A percentile compares a stretch with the other conserved stretches of the same genome.
Evolutionary conservation across 2,329 filamentous ascomycete genomes (phyloP).

Genomic region (Fusarium sp.): DNA sequence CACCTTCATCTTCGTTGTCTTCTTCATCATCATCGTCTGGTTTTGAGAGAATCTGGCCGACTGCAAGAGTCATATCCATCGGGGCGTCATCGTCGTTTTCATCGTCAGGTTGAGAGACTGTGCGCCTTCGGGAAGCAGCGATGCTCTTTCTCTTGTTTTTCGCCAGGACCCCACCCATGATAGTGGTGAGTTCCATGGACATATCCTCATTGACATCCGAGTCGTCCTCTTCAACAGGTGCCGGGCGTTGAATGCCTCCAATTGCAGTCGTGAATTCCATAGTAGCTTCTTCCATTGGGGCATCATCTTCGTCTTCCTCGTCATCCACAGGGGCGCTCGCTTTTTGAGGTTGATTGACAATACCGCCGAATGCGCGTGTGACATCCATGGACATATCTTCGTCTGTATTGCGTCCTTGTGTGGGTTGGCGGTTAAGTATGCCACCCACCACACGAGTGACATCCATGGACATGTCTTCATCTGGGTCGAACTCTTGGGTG

Average conservation of each 20-base stretch:
- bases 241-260: conserved; percentile 70
- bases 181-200: conserved; percentile 82
- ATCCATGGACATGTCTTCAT: conserved; percentile 90
- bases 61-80: conserved; percentile 69
- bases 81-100: conserved; percentile 50
- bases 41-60: conserved; percentile 65
- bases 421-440: conserved; percentile 60
- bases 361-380: conserved; percentile 83
- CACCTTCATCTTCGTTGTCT: conserved; percentile 47
- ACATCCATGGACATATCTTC: conserved; percentile 95
- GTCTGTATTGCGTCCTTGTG: conserved; percentile 58
- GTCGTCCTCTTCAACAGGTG: conserved; percentile 51
- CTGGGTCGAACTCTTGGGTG: conserved; percentile 58
- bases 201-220: conserved; percentile 72
- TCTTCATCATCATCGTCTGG: conserved; percentile 50
- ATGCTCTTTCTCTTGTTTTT: conserved; percentile 46
- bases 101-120: conserved; percentile 50
- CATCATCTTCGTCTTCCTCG: conserved; percentile 47
- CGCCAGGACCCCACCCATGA: conserved; percentile 67
- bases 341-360: conserved; percentile 61
- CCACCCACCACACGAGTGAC: conserved; percentile 79
- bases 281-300: conserved; percentile 57
- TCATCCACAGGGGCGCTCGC: conserved; percentile 36
- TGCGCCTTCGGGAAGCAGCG: conserved; percentile 39
- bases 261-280: conserved; percentile 90